Conservation (phyloP, 768 basidiomycete species). For the Paxillus rubicundulus region DNA sequence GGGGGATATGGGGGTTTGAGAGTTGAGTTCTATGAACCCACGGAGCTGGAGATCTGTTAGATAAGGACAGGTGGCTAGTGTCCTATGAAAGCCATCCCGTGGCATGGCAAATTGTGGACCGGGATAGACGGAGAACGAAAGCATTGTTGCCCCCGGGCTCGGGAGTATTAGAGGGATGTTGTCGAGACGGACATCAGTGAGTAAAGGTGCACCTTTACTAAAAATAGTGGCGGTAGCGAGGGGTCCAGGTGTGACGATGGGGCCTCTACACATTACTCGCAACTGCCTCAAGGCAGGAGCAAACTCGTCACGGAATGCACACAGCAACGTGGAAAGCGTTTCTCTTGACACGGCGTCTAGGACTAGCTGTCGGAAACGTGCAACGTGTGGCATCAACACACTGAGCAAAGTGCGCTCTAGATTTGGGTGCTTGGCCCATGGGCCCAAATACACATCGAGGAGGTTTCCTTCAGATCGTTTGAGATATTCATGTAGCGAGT, state of each 20-base stretch:
- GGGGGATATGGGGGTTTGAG: constrained; percentile 18
- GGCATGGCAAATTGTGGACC: constrained; percentile 32
- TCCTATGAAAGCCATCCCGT: constrained; percentile 21
- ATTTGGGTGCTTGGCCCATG: constrained; percentile 32
- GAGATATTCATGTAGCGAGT: constrained; percentile 32
- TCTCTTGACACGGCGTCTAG: constrained; percentile 31
- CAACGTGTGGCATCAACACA: constrained; percentile 30
- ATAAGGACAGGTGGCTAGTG: constrained; percentile 17
- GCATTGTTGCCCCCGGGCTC: constrained; percentile 15
- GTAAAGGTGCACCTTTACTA: constrained; percentile 30
- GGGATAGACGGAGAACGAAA: constrained; percentile 34
- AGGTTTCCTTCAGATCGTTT: constrained; percentile 29
- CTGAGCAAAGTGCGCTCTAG: constrained; percentile 22
- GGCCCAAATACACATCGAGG: constrained; percentile 32
- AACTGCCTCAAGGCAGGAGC: constrained; percentile 27
- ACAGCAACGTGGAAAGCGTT: constrained; percentile 22
- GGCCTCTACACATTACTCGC: constrained; percentile 31
- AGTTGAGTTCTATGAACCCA: constrained; percentile 29
- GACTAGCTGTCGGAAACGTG: constrained; percentile 28
- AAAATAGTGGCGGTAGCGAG: constrained; percentile 25
- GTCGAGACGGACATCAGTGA: constrained; percentile 34
- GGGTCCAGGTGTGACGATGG: constrained; percentile 26
- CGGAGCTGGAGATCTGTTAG: constrained; percentile 27
- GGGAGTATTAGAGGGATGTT: constrained; percentile 27
- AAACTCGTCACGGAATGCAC: constrained; percentile 23